phyloP scores from a whole-genome alignment of 2,329 filamentous ascomycete genomes.

The Colletotrichum camelliae region DNA sequence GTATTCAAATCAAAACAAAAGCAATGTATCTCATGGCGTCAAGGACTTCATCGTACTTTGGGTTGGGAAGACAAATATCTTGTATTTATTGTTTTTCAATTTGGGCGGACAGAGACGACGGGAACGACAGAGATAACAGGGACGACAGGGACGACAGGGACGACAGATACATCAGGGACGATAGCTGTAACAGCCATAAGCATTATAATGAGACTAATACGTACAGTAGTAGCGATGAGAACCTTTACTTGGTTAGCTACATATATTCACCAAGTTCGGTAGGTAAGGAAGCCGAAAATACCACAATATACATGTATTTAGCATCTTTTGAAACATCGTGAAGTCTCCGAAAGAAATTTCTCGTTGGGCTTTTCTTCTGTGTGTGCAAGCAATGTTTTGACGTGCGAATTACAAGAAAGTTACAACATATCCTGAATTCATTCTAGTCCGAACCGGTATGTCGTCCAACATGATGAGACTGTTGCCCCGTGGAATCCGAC shows the following conservation, averaged over 20 bases:
- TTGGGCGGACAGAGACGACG: neutral
- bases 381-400: fast-evolving
- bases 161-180: too few relatives aligned
- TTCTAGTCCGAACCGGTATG: neutral
- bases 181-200: neutral
- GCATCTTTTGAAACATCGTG: neutral
- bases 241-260: neutral
- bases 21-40: neutral
- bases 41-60: neutral
- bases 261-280: neutral
- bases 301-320: neutral
- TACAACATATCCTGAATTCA: neutral
- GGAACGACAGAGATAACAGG: fast-evolving
- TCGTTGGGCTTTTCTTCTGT: neutral
- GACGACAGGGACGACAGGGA: too few relatives aligned
- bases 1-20: fast-evolving
- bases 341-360: neutral
- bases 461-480: fast-evolving
- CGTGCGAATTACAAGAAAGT: neutral
- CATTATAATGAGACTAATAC: neutral
- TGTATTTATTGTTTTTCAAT: neutral
- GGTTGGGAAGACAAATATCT: neutral
- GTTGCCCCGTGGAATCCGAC: too few relatives aligned
- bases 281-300: neutral
- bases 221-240: fast-evolving